Percentiles rank a stretch among this genome's conserved stretches.
Conservation (phyloP, 352 stramenopile species). For the Pythium phragmiticola region DNA sequence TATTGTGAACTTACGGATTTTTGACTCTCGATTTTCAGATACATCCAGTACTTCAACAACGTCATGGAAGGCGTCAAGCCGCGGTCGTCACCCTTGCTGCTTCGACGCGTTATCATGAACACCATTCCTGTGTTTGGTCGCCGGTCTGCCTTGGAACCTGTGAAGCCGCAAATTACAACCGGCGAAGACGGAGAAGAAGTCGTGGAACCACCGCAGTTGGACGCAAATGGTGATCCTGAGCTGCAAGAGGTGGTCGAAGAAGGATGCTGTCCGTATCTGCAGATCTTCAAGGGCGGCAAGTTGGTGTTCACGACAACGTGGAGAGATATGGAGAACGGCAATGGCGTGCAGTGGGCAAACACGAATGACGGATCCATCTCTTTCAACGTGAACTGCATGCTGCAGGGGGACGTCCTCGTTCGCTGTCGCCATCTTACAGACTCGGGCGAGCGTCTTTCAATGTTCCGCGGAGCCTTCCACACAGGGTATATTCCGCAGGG, state of each 20-base stretch:
- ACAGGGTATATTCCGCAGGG: constrained; percentile 97
- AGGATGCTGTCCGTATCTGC: constrained; percentile 96
- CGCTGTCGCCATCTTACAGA: constrained; percentile 94
- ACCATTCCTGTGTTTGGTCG: constrained; percentile 88
- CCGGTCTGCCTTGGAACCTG: constrained; percentile 53
- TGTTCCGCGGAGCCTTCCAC: constrained; percentile 98
- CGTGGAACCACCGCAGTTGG: constrained; percentile 13
- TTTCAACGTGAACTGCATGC: constrained; percentile 94
- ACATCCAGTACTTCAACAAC: constrained; percentile 98
- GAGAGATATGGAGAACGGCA: constrained; percentile 80
- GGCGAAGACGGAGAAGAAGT: constrained; percentile 34
- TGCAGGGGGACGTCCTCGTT: constrained; percentile 97
- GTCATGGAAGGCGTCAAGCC: constrained; percentile 96
- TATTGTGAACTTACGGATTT: neutral
- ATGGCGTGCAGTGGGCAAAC: constrained; percentile 91
- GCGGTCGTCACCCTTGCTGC: constrained; percentile 90
- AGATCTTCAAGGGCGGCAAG: constrained; percentile 97
- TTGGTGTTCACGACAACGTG: constrained; percentile 95
- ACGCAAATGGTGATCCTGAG: constrained; percentile 41
- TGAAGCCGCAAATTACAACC: constrained; percentile 36
- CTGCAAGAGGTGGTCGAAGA: constrained; percentile 68
- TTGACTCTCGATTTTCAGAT: constrained; percentile 41
- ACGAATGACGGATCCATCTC: constrained; percentile 86
- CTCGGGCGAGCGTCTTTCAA: constrained; percentile 87
- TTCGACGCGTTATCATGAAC: constrained; percentile 97